Evolutionary conservation across 352 stramenopile species (phyloP).

Genomic region (Globisporangium ultimum): DNA sequence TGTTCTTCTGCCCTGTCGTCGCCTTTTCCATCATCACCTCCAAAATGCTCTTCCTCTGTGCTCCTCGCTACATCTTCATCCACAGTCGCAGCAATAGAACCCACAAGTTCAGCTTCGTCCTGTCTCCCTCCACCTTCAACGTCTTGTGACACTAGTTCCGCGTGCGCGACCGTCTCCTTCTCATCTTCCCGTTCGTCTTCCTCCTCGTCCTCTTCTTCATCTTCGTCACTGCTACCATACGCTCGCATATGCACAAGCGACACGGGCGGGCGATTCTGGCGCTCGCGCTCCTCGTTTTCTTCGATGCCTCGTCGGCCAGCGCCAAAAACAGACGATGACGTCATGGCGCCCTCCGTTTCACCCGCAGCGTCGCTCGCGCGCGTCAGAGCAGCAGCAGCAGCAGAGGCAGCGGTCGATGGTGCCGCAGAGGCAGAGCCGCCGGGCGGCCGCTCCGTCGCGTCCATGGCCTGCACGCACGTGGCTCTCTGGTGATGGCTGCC

Average conservation of each 20-base stretch:
- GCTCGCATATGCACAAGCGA: not conserved
- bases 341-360: too few relatives aligned
- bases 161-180: not conserved
- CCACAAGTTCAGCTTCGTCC: not conserved
- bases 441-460: not conserved
- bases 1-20: not conserved
- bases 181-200: not conserved
- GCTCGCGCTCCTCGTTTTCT: not conserved
- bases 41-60: not conserved
- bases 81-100: not conserved
- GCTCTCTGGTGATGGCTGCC: not conserved
- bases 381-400: not conserved
- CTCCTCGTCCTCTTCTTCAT: not conserved
- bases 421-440: not conserved
- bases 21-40: not conserved
- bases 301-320: too few relatives aligned
- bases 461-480: not conserved
- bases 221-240: not conserved
- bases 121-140: not conserved
- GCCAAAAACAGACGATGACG: too few relatives aligned
- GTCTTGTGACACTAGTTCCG: not conserved
- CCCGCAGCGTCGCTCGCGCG: too few relatives aligned
- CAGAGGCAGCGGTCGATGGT: not conserved
- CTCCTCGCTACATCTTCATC: not conserved
- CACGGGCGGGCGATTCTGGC: not conserved